Base-by-base conservation (phyloP, 345 rosid genomes). In the Eucalyptus decipiens region DNA sequence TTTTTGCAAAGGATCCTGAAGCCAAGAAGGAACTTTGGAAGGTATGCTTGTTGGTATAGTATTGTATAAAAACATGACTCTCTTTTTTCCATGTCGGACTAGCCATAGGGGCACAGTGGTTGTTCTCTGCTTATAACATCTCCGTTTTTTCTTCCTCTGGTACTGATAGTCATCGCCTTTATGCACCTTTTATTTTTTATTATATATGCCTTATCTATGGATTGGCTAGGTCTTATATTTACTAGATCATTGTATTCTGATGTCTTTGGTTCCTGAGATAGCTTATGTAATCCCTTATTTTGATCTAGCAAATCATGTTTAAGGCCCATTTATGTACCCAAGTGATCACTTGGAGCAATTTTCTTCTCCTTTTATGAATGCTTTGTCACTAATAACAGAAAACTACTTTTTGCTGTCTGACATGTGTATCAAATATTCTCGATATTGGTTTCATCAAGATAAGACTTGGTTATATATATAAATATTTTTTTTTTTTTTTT, bases 11-110 rank as follows among this genome's bases (percentile, higher is more conserved):
- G 94, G 96, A 97, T 87, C 92, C 97, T 91, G 94, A 93, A 92
- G 96, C 97, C 37, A 97, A 97, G 91, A 95, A 94, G 26, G 98
- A 97, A 94, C 98, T 97, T 49, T 96, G 98, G 99, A 96, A 93
- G 98, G 99, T 96, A 94, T 18, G 50, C 28, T 54, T 9, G 13
- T 90, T 56, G 80, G 86, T 89, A 90, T 88, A 89, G 85, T 65
- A 43, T 19, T 30, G 6, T 21, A 76, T 40, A 76, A 40, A 76
- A 21, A 11, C 30, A 76, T 23, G 47, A 16, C 16, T 76, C 40
- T 37, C 28, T 76, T 8, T 11, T 40, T 37, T 76, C 8, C 15
- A 24, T 11, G 47, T 76, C 3, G 17, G 47, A 76, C 47, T 76
- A 11, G 85, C 16, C 85, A 76, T 40, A 76, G 85, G 85, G 47